Evolutionary conservation across 1,284 basidiomycete genomes (phyloP).

Genomic region (Austroboletus niveus): DNA sequence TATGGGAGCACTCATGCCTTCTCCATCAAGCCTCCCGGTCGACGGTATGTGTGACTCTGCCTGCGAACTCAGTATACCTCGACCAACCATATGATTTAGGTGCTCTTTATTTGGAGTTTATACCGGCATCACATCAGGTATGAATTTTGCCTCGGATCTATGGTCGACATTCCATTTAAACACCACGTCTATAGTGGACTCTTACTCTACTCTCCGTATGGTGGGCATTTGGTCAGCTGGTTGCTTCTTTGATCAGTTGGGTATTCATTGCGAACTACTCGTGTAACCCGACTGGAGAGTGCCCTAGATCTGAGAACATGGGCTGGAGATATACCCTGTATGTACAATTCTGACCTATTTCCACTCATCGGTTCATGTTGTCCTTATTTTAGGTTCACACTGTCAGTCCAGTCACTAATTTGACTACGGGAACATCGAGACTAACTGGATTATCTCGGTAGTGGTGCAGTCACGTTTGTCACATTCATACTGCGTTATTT

Average conservation of each 20-base stretch:
- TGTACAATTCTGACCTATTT: slow-evolving; percentile 2
- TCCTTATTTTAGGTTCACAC: slow-evolving; percentile 28
- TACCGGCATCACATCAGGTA: slow-evolving; percentile 51
- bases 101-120: slow-evolving; percentile 55
- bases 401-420: slow-evolving; percentile 30
- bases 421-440: too few relatives aligned
- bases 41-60: slow-evolving; percentile 39
- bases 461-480: too few relatives aligned
- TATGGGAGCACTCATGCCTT: not conserved
- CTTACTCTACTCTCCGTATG: slow-evolving; percentile 63
- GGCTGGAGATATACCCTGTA: slow-evolving; percentile 66
- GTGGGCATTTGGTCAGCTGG: slow-evolving; percentile 63
- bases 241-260: slow-evolving; percentile 52
- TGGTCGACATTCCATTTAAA: slow-evolving; percentile 4
- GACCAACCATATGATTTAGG: slow-evolving; percentile 30
- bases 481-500: too few relatives aligned
- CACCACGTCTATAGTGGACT: slow-evolving; percentile 45
- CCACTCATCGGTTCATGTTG: slow-evolving; percentile 11
- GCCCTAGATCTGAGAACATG: slow-evolving; percentile 48
- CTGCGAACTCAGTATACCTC: not conserved
- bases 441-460: too few relatives aligned
- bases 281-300: slow-evolving; percentile 39
- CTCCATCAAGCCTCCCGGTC: slow-evolving; percentile 43
- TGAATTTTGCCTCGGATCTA: not conserved
- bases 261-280: slow-evolving; percentile 51